Base-by-base conservation (phyloP, 2,329 filamentous ascomycete genomes). In the Neofusicoccum cordaticola region DNA sequence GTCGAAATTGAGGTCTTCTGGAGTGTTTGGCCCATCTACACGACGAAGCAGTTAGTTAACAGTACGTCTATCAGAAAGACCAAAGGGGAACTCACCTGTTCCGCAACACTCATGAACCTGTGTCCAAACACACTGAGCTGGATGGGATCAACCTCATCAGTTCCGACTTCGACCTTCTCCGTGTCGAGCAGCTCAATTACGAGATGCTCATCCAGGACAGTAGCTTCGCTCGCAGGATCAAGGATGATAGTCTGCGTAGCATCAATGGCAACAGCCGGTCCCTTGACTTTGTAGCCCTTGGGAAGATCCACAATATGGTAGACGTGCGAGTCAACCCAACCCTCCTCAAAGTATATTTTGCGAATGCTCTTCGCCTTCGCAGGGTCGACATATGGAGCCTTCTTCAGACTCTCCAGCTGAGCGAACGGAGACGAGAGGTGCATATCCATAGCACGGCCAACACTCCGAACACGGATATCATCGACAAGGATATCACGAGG, bases 381-480 rank as follows among this genome's bases (percentile, higher is more conserved):
- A 72, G 92, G 84, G 68, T 96, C 92, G 4, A 96, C 90, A 9
- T 63, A 63, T 5, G 41, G 41, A 0, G 90, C 94, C 80, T 92
- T 90, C 27, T 34, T 17, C n/a, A 58, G 27, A 31, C 35, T 89
- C 62, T 90, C 85, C 2, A 58, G 41, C 37, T 64, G 51, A 2
- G 62, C 51, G 27, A 63, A 53, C 3, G 61, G 61, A 6, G 61
- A 44, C 2, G 61, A 63, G 19, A 63, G n/a, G 17, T 63, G 61
- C 61, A 63, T 53, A 27, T 63, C 61, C 75, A 93, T 94, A 56
- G 91, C 94, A 81, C 93, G 96, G 51, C 92, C 93, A 27, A 64
- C 62, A 34, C 62, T 57, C 13, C 62, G 51, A 19, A 64, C 62
- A 9, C 62, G 62, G 7, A 64, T 47, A 12, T 64, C 62, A 3